Evolutionary conservation across 176 grass and related monocot genomes (phyloP).

Genomic region (Thalia dealbata): DNA sequence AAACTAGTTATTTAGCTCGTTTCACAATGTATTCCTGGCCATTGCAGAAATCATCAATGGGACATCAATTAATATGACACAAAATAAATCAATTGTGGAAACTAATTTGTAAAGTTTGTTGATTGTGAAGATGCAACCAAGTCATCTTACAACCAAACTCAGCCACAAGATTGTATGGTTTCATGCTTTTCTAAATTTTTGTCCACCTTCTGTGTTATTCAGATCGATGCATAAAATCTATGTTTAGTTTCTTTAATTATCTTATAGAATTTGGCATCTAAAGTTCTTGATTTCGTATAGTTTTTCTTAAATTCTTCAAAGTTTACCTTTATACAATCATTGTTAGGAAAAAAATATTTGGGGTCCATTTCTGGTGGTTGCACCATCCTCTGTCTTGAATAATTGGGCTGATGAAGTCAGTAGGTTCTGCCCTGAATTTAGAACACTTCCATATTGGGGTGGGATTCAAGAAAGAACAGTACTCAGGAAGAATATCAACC

Average conservation of each 20-base stretch:
- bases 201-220: background rate
- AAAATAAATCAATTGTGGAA: too few relatives aligned
- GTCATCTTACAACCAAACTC: background rate
- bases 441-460: slow-evolving; percentile 96
- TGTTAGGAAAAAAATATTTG: slow-evolving; percentile 98
- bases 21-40: too few relatives aligned
- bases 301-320: background rate
- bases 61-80: too few relatives aligned
- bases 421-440: slow-evolving; percentile 97
- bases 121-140: too few relatives aligned
- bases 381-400: slow-evolving; percentile 97
- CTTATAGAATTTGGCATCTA: background rate
- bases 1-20: background rate
- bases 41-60: too few relatives aligned
- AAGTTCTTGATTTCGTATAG: background rate
- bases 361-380: slow-evolving; percentile 98
- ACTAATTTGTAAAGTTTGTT: too few relatives aligned
- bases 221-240: background rate
- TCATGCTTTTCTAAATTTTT: background rate
- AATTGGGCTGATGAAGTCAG: slow-evolving; percentile 98
- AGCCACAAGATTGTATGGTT: background rate
- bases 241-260: background rate
- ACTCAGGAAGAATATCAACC: slow-evolving; percentile 93
- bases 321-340: background rate
- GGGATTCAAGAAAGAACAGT: slow-evolving; percentile 53